Conservation (phyloP, 2,329 filamentous ascomycete species). For the Aspergillus sp. region DNA sequence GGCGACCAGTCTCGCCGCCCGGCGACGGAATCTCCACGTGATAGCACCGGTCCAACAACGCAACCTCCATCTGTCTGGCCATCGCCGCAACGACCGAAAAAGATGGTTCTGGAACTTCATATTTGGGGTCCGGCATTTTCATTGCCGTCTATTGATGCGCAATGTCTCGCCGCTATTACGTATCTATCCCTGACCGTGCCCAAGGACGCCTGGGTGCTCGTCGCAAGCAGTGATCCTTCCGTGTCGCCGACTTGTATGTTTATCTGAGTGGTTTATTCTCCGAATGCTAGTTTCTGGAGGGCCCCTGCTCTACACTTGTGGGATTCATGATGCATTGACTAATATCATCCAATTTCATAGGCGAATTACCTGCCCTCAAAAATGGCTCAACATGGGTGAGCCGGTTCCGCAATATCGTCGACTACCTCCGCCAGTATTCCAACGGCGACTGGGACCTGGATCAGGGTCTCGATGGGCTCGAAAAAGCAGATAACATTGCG, state of each 20-base stretch:
- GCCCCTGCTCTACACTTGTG: not conserved
- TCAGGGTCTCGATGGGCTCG: conserved; percentile 41
- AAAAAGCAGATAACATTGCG: conserved; percentile 54
- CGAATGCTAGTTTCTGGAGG: not conserved
- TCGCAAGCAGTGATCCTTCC: conserved; percentile 72
- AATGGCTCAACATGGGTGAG: conserved; percentile 57
- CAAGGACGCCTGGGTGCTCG: conserved; percentile 64
- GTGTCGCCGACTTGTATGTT: conserved; percentile 69
- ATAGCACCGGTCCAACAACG: conserved; percentile 2
- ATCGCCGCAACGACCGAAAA: conserved; percentile 12
- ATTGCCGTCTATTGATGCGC: conserved; percentile 85
- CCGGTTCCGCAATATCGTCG: conserved; percentile 56
- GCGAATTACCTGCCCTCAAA: conserved; percentile 59
- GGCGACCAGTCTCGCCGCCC: not conserved
- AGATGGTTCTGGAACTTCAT: conserved; percentile 71
- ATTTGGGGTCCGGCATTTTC: conserved; percentile 89
- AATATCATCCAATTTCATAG: conserved; percentile 35
- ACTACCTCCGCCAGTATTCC: conserved; percentile 52
- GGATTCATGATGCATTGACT: not conserved
- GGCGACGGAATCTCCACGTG: not conserved
- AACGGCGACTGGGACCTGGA: conserved; percentile 53
- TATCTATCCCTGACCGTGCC: conserved; percentile 69
- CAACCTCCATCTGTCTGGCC: not conserved
- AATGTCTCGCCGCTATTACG: conserved; percentile 81
- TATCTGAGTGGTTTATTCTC: conserved; percentile 5